phyloP scores from a whole-genome alignment of 768 basidiomycete genomes.

The Podaxis pistillaris region DNA sequence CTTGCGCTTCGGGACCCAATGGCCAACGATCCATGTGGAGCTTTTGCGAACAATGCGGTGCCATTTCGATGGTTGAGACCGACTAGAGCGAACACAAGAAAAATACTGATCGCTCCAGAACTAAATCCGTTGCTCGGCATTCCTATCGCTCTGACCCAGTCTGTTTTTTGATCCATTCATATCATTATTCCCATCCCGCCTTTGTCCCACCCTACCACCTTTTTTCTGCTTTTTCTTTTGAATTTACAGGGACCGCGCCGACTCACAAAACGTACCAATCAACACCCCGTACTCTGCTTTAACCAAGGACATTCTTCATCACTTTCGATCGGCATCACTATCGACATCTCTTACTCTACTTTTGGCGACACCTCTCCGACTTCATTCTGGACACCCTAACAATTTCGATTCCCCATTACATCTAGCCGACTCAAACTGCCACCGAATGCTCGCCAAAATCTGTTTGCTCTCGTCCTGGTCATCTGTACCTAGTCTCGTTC shows the following conservation, averaged over 20 bases:
- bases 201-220: neutral
- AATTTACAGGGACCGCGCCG: neutral
- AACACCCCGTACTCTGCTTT: neutral
- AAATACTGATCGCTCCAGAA: slow-evolving; percentile 3
- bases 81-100: slow-evolving; percentile 40
- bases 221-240: neutral
- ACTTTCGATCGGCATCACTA: neutral
- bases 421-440: neutral
- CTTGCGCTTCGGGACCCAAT: slow-evolving; percentile 66
- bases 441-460: neutral
- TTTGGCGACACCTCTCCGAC: slow-evolving; percentile 8
- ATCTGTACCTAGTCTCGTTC: slow-evolving; percentile 7
- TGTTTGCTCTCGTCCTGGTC: neutral
- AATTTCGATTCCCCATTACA: neutral
- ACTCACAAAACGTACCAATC: neutral
- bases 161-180: slow-evolving; percentile 2
- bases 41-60: slow-evolving; percentile 85
- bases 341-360: neutral
- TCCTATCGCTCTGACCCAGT: neutral
- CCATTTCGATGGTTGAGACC: slow-evolving; percentile 84
- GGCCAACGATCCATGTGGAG: slow-evolving; percentile 85
- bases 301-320: neutral
- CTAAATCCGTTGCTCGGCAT: neutral
- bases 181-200: slow-evolving; percentile 14
- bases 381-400: neutral